Evolutionary conservation across 257 asterid species (phyloP), one percentile per base, ranked within the genome.

Genomic region (Sherardia arvensis): DNA sequence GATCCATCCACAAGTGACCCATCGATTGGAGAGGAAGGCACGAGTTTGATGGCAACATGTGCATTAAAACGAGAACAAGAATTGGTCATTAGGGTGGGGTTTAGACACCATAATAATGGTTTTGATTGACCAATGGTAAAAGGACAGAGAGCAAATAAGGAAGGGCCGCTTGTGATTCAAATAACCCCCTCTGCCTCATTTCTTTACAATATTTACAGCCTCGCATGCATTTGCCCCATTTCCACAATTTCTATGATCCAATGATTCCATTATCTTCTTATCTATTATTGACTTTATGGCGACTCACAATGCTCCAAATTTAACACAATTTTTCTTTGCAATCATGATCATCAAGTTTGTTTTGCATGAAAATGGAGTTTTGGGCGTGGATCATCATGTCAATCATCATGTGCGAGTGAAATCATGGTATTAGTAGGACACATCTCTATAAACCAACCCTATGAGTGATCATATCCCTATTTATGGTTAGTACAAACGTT

Each of bases 11-110:
- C 18, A 22, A 1, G n/a, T 55, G 36, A 26, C 33, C n/a, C 21
- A 25, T 23, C n/a, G 34, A 54, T 26, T 55, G 26, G 61, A 55
- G 9, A 30, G 34, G 61, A 7, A 54, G 4, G 38, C 61, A 26
- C 61, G 61, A 56, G 61, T 56, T 28, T 56, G 61, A 56, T 32
- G 17, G 22, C 17, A 56, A 56, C 61, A 56, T 14, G 20, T 55
- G 20, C 60, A 55, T 23, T 55, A 55, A 55, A 43, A 43, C 20
- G 51, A 17, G 4, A 40, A 40, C n/a, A 5, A 8, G 20, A 6
- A n/a, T 5, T 10, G 33, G 60, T 25, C 48, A 43, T 10, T 55
- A 12, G 60, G 60, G 59, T n/a, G 51, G 51, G 51, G 51, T 43
- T 43, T 9, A 38, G 45, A 38, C 4, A 38, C 47, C 47, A 38